Evolutionary conservation across 1,284 basidiomycete genomes (phyloP), one percentile per base, ranked within the genome.

Genomic region (Leccinum fuscescens): DNA sequence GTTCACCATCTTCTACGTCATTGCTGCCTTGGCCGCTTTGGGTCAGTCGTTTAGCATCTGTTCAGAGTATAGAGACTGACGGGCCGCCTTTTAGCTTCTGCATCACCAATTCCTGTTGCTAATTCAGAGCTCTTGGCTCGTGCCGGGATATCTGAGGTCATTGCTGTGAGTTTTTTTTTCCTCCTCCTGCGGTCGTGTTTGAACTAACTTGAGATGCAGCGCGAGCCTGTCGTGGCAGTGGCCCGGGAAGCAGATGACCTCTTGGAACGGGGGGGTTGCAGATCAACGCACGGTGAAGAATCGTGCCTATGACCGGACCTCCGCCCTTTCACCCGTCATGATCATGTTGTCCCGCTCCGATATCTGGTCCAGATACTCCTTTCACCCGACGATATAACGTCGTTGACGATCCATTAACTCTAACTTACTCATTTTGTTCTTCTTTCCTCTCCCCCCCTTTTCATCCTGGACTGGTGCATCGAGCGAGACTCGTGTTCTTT

Each of bases 1-100:
- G 48, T 64, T 72, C 39, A 61, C 65, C 0, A 56, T 75, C 70
- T 57, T 75, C 70, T 72, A 66, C 63, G 59, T 74, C 62, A 64
- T 72, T 14, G 71, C 68, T 39, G 62, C 61, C 44, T 56, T 74
- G 62, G 67, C 57, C 46, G 57, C 67, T 22, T 55, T 66, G 27
- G 62, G 74, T 72, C 29, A 55, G 72, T 71, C 12, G 4, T 53
- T 2, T 29, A 6, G 15, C 12, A 2, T 9, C 3, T 29, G 1
- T 12, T 56, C 9, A 1, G 37, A 42, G 3, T 39, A 27, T 20
- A 44, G 11, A 7, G 49, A 48, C 62, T 64, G 24, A 63, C 3
- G 14, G 2, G 29, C 1, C 3, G 12, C 48, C 20, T 22, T 62
- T 22, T 55, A 72, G 71, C 63, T 22, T 57, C 49, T 11, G 65